Evolutionary conservation across 2,329 filamentous ascomycete species (phyloP).

Genomic region (Fusarium protoensiforme): DNA sequence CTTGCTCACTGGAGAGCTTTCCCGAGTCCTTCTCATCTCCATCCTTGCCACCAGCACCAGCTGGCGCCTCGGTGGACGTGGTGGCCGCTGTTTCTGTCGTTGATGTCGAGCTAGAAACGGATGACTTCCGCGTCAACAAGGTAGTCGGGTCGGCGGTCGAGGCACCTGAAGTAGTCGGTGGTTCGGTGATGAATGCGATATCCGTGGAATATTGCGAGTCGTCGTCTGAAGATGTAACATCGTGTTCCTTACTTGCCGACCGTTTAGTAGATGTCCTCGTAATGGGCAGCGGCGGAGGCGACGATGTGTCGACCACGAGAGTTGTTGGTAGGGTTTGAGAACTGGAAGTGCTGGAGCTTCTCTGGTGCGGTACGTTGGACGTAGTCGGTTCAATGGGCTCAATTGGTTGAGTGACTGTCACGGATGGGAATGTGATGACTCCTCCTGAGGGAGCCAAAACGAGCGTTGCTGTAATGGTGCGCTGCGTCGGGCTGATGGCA

Average conservation of each 20-base stretch:
- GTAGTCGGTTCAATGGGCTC: not conserved
- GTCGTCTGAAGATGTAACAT: not conserved
- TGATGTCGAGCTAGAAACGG: conserved; percentile 7
- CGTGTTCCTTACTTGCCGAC: conserved; percentile 6
- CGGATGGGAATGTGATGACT: conserved; percentile 44
- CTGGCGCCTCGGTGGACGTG: conserved; percentile 25
- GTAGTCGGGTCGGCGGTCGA: conserved; percentile 10
- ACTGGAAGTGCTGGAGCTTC: conserved; percentile 19
- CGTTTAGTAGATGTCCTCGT: conserved; percentile 7
- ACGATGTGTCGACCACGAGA: conserved; percentile 42
- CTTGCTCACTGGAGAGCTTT: conserved; percentile 54
- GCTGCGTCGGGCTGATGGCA: conserved; percentile 68
- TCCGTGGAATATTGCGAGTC: not conserved
- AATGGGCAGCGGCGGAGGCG: conserved; percentile 29
- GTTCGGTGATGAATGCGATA: conserved; percentile 19
- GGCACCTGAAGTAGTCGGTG: conserved; percentile 10
- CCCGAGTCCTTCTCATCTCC: conserved; percentile 16
- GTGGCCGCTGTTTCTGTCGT: conserved; percentile 25
- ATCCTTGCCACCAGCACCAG: conserved; percentile 23
- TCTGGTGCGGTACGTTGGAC: not conserved
- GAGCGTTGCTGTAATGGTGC: conserved; percentile 68
- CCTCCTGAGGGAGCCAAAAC: conserved; percentile 48
- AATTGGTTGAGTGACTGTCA: conserved; percentile 7
- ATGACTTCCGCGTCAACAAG: not conserved
- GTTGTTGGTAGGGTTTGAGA: conserved; percentile 41